Conservation (phyloP, 257 asterid genomes). For the Ocimum tenuiflorum region DNA sequence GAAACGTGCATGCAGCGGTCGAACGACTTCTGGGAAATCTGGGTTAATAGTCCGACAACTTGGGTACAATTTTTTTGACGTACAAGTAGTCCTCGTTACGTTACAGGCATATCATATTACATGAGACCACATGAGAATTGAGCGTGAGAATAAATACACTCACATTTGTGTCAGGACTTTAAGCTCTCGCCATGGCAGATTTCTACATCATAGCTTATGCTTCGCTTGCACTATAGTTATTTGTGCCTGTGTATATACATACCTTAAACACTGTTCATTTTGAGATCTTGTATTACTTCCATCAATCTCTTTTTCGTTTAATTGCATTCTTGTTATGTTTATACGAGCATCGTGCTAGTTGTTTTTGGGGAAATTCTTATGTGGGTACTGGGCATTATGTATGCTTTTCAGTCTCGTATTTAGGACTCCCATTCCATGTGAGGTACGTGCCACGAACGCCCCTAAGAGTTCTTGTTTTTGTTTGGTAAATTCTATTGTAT, state of each 20-base stretch:
- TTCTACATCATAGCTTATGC: not conserved
- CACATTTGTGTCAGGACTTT: conserved; percentile 15
- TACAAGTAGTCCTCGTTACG: conserved; percentile 24
- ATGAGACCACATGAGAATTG: conserved; percentile 19
- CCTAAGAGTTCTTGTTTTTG: too few relatives aligned
- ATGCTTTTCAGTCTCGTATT: too few relatives aligned
- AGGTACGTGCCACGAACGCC: too few relatives aligned
- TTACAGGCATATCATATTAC: conserved; percentile 27
- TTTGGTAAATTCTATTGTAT: too few relatives aligned
- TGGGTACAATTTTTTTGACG: not conserved
- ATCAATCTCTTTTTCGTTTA: conserved; percentile 5
- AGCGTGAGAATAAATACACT: conserved; percentile 30
- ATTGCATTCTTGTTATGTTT: not conserved
- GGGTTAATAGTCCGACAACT: conserved; percentile 26
- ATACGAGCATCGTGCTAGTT: not conserved
- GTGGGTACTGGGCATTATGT: too few relatives aligned
- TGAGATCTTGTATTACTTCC: conserved; percentile 17
- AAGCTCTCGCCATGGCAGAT: conserved; percentile 12
- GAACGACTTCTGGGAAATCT: conserved; percentile 50
- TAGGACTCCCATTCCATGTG: too few relatives aligned
- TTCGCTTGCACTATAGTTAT: conserved; percentile 12
- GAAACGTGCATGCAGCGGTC: conserved; percentile 56
- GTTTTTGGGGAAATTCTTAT: too few relatives aligned
- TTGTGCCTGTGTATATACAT: conserved; percentile 26
- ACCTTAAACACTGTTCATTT: conserved; percentile 11